Base-by-base conservation (phyloP, 108 stramenopile species). In the Cyclotella choctawhatcheeana region DNA sequence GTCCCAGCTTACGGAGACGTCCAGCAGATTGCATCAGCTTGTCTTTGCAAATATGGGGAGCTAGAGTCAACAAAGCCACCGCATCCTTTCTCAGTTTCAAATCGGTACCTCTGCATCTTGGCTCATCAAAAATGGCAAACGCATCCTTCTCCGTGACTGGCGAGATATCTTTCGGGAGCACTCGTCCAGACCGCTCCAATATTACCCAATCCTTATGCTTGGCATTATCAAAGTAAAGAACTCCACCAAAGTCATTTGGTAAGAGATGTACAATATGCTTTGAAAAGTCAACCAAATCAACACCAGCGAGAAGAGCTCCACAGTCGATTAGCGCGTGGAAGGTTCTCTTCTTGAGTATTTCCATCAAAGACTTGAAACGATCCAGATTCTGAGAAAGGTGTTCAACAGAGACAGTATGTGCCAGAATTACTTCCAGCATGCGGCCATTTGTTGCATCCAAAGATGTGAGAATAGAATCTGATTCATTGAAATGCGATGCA, bases 1-100 rank as follows among this genome's bases (percentile, higher is more conserved):
- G 58, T 20, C 73, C 81, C 14, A 87, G 78, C 34, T 78, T 77
- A 3, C 86, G 63, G 17, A 84, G 29, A n/a, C 86, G 63, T 16
- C 84, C 86, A 30, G 84, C 84, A 35, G 84, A 84, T 56, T 88
- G 86, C 84, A 88, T 85, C 3, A 88, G 61, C 31, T 85, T 85
- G 69, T 88, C 86, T 43, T 88, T 88, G n/a, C 74, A 64, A 10
- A 82, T 34, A 33, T 79, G 56, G 24, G 83, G 81, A n/a, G 77
- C 84, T 13, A 87, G 72, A 6, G 84, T 87, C 44, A 87, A 47
- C 27, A 88, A 35, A 32, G 84, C 86, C 52, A 71, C 65, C 22
- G 82, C 78, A 43, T 88, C 56, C 45, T 44, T 21, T 14, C 50
- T 51, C 10, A 88, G 75, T 69, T 88, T 88, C 54, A 88, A 52